phyloP scores from a whole-genome alignment of 2,329 filamentous ascomycete species.

The Cryphonectria japonica region DNA sequence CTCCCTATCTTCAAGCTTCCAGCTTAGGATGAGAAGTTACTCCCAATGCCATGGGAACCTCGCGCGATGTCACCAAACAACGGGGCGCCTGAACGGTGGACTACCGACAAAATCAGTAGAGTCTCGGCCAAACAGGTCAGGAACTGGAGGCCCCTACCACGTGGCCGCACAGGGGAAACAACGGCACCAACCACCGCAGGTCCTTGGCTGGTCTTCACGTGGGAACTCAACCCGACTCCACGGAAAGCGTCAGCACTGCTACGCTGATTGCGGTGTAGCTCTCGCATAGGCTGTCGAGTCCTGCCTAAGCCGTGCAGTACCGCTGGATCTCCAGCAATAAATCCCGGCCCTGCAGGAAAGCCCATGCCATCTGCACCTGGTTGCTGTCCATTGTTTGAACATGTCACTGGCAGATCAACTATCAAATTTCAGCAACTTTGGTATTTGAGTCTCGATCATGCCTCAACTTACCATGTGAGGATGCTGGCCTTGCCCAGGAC shows the following conservation, averaged over 20 bases:
- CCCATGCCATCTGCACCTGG: conserved; percentile 31
- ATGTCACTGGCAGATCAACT: conserved; percentile 40
- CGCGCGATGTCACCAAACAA: not conserved
- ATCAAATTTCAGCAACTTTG: not conserved
- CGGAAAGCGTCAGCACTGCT: conserved; percentile 16
- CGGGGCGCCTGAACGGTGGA: conserved; percentile 15
- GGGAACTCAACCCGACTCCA: conserved; percentile 27
- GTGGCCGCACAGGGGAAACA: conserved; percentile 17
- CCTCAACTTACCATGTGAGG: conserved; percentile 30
- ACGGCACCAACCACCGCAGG: conserved; percentile 5
- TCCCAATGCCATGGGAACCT: not conserved
- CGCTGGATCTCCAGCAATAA: conserved; percentile 37
- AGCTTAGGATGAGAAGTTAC: not conserved
- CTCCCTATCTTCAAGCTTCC: conserved; percentile 8
- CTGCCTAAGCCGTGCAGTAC: conserved; percentile 19
- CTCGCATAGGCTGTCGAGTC: conserved; percentile 15
- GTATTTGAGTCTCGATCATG: not conserved
- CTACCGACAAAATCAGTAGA: conserved; percentile 15
- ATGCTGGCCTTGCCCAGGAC: conserved; percentile 24
- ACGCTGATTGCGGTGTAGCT: conserved; percentile 18
- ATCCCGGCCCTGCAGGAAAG: conserved; percentile 38
- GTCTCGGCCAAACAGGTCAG: too few relatives aligned
- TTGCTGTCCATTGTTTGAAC: conserved; percentile 40
- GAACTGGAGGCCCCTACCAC: conserved; percentile 11
- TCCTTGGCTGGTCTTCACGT: conserved; percentile 27